phyloP scores from a whole-genome alignment of 768 basidiomycete species.

The Kondoa subrosea region DNA sequence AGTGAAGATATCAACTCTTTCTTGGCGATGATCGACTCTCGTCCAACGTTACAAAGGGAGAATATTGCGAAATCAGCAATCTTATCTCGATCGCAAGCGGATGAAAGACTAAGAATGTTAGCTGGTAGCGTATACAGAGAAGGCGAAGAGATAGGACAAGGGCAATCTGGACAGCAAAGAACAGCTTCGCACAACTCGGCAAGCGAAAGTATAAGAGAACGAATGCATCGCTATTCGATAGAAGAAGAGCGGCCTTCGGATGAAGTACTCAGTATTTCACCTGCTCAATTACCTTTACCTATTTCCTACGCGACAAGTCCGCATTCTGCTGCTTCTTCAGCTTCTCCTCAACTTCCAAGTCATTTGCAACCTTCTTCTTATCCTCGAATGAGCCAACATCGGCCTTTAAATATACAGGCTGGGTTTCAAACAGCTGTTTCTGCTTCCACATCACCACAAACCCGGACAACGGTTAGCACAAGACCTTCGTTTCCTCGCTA shows the following conservation, averaged over 20 bases:
- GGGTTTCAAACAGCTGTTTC: conserved; percentile 4
- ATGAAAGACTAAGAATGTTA: conserved; percentile 12
- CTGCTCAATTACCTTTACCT: conserved; percentile 6
- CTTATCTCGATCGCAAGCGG: conserved; percentile 5
- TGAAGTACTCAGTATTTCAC: not conserved
- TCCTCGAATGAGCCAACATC: conserved; percentile 7
- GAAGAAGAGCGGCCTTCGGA: conserved; percentile 1
- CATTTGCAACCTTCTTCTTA: conserved; percentile 4
- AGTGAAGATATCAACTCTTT: conserved; percentile 24
- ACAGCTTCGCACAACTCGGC: not conserved
- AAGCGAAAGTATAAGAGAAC: conserved; percentile 5
- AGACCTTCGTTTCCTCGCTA: conserved; percentile 16
- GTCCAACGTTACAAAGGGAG: conserved; percentile 13
- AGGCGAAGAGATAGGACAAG: not conserved
- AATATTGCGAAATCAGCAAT: not conserved
- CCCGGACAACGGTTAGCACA: not conserved
- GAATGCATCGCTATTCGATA: conserved; percentile 3
- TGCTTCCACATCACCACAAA: conserved; percentile 2
- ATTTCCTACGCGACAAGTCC: conserved; percentile 13
- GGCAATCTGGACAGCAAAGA: not conserved
- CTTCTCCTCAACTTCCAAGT: not conserved
- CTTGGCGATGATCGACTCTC: conserved; percentile 22
- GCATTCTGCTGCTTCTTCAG: not conserved
- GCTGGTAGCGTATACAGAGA: conserved; percentile 11
- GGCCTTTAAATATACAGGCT: not conserved